Base-by-base conservation (phyloP, 2,329 filamentous ascomycete genomes). In the Phialophora tarda region DNA sequence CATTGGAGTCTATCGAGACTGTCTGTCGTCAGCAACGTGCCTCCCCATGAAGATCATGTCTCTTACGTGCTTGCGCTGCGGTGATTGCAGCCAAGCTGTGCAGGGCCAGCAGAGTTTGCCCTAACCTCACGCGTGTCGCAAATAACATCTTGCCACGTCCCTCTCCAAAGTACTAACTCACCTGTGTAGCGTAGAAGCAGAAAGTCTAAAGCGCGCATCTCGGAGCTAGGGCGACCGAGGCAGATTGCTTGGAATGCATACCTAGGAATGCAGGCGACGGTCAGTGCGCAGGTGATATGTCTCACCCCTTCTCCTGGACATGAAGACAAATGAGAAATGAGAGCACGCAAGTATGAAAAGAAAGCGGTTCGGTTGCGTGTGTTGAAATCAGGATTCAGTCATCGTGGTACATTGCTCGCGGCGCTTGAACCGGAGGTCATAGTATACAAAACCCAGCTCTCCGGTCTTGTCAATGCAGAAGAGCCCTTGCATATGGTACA, bases 391-490 rank as follows among this genome's bases (percentile, higher is more conserved):
- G 38, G 26, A 8, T n/a, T 56, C 53, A 12, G 28, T 56, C 24
- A 56, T 56, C n/a, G 48, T 54, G 59, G 21, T 30, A 53, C 48
- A 62, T 55, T 51, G 54, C 61, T 50, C 23, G 32, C 54, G 23
- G 41, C n/a, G n/a, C n/a, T 38, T 56, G 55, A 30, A 14, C 34
- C 57, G 48, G n/a, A 44, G 23, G 53, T 32, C 7, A n/a, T 67
- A 68, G 53, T 68, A 64, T 66, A 68, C 66, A 68, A 68, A 59
- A 55, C 38, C 54, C 41, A 51, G 44, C 50, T 53, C 24, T 63
- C 61, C 59, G 41, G 34, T 55, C 32, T 63, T 55, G 63, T 24
- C 60, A 60, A 62, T 63, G 23, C 47, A 62, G 38, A 28, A 60
- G 59, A n/a, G 54, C 59, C 57, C 51, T 59, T 59, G 24, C 14